phyloP scores from a whole-genome alignment of 148 eudicot genomes.

The Silene latifolia region DNA sequence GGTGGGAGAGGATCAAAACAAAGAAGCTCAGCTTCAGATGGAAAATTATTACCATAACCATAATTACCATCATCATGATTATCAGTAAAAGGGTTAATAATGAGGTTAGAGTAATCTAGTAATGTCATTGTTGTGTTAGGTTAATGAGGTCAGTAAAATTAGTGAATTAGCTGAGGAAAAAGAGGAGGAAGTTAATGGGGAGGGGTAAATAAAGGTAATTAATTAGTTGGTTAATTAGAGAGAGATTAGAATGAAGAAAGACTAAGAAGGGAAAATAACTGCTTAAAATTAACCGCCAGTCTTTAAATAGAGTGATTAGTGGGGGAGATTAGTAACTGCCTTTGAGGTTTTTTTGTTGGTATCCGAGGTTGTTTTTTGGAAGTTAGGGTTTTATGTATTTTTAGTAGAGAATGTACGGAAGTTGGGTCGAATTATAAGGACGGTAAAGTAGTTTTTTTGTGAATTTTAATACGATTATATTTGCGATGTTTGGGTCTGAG shows the following conservation, averaged over 20 bases:
- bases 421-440: no score
- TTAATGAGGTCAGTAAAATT: no score
- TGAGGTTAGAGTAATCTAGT: conserved; percentile 14
- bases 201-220: conserved; percentile 3
- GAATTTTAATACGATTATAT: no score
- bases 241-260: background rate
- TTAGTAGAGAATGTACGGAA: no score
- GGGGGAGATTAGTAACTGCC: background rate
- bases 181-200: conserved; percentile 9
- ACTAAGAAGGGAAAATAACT: background rate
- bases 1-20: conserved; percentile 29
- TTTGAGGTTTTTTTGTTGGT: conserved; percentile 9
- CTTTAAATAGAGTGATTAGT: background rate
- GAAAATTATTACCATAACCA: background rate
- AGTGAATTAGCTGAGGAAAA: conserved; percentile 19
- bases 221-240: conserved; percentile 13
- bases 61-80: background rate
- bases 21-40: conserved; percentile 24
- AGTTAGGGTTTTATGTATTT: conserved; percentile 19
- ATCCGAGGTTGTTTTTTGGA: conserved; percentile 11
- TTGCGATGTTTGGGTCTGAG: no score
- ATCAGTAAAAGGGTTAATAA: conserved; percentile 13
- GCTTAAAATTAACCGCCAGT: background rate
- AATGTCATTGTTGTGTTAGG: conserved; percentile 13
- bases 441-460: no score